These are phyloP conservation scores for Daldinia loculata DNA, from an alignment of 495 filamentous ascomycete genomes.

Conservation along the genomic window DNA sequence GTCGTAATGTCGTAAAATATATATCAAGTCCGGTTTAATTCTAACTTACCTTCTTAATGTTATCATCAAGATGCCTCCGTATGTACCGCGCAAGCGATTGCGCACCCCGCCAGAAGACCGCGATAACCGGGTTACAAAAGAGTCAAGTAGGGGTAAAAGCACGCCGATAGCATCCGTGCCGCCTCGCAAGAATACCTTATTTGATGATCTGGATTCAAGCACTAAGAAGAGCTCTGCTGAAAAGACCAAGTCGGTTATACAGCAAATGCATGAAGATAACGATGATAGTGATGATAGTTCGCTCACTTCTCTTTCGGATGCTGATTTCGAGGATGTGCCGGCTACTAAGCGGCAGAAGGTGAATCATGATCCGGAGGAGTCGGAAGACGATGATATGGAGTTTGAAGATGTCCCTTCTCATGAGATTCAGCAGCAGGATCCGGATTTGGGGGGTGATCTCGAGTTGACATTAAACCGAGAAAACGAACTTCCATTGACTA, in stretches of 20 bases:
- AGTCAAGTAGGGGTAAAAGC: constrained; percentile 29
- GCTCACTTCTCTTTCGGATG: constrained; percentile 71
- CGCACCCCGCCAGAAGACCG: constrained; percentile 45
- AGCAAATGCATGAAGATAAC: constrained; percentile 61
- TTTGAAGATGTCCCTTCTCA: constrained; percentile 83
- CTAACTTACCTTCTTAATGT: constrained; percentile 4
- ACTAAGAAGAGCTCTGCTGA: constrained; percentile 58
- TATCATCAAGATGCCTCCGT: constrained; percentile 53
- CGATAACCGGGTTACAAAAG: constrained; percentile 19
- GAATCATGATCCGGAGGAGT: constrained; percentile 31
- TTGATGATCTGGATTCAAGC: constrained; percentile 71
- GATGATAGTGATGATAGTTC: constrained; percentile 58
- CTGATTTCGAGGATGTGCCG: constrained; percentile 72
- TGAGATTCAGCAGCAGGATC: constrained; percentile 43
- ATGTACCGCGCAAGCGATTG: constrained; percentile 57
- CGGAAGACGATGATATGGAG: constrained; percentile 74
- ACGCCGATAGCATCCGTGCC: constrained; percentile 36
- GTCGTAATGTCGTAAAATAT: neutral
- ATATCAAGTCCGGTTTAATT: neutral
- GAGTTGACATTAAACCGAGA: constrained; percentile 77
- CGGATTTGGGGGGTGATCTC: constrained; percentile 64
- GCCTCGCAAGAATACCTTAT: constrained; percentile 65
- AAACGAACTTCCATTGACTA: constrained; percentile 61
- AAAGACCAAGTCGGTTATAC: constrained; percentile 57
- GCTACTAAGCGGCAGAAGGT: constrained; percentile 43